Conservation (phyloP, 176 grass and related monocot species). For the Eleusine coracana region DNA sequence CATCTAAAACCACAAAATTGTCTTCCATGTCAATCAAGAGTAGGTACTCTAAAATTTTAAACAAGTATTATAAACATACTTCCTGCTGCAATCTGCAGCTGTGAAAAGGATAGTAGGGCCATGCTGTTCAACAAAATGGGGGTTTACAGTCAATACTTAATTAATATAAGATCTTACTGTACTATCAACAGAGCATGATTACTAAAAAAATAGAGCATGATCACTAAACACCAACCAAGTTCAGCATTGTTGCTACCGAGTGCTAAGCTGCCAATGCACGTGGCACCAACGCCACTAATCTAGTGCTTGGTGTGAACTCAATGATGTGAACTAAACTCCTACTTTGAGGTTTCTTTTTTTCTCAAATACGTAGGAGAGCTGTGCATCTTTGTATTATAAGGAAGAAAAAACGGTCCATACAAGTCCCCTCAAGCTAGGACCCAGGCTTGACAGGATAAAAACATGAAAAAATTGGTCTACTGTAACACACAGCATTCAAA, state of each 20-base stretch:
- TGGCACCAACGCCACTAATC: conserved; percentile 65
- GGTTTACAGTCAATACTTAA: conserved; percentile 29
- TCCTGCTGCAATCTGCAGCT: conserved; percentile 76
- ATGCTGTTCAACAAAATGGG: conserved; percentile 61
- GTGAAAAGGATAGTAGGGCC: conserved; percentile 75
- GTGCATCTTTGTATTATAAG: too few species aligned
- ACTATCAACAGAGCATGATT: background rate
- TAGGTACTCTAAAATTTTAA: conserved; percentile 1
- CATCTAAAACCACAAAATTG: background rate
- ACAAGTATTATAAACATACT: conserved; percentile 45
- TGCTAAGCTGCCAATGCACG: conserved; percentile 59
- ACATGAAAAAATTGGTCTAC: too few species aligned
- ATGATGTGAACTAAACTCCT: conserved; percentile 79
- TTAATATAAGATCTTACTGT: background rate
- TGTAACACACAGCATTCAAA: too few species aligned
- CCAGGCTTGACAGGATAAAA: too few species aligned
- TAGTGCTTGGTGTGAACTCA: conserved; percentile 78
- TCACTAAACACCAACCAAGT: conserved; percentile 51
- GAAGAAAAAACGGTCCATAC: too few species aligned
- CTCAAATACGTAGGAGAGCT: too few species aligned
- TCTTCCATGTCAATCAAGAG: background rate
- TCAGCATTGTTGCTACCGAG: conserved; percentile 73
- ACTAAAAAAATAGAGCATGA: background rate
- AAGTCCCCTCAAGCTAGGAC: too few species aligned
- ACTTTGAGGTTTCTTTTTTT: conserved; percentile 42